Conservation (phyloP, 2,329 filamentous ascomycete species). For the Bertia moriformis region DNA sequence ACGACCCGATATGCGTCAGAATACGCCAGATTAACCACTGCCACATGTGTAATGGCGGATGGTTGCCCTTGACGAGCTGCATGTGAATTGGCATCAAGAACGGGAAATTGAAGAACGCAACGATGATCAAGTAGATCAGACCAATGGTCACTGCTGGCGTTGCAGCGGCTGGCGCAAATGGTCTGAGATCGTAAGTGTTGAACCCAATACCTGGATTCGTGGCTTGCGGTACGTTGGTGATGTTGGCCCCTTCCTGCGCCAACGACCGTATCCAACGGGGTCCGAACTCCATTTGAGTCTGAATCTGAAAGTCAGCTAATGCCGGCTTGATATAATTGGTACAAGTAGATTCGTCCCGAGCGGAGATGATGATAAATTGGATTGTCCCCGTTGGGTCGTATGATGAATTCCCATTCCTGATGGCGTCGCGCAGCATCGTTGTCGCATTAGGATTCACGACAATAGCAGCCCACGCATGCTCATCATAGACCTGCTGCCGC, state of each 20-base stretch:
- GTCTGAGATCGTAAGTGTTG: conserved; percentile 33
- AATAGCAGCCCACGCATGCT: conserved; percentile 43
- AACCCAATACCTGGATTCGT: conserved; percentile 16
- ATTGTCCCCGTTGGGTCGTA: conserved; percentile 46
- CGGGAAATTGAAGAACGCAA: conserved; percentile 51
- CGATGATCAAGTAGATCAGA: conserved; percentile 52
- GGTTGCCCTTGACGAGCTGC: conserved; percentile 37
- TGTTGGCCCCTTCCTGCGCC: conserved; percentile 22
- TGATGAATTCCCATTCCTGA: conserved; percentile 34
- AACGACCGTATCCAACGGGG: conserved; percentile 23
- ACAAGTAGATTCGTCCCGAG: conserved; percentile 39
- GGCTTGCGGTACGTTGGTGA: conserved; percentile 10
- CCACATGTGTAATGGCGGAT: conserved; percentile 39
- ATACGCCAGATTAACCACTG: conserved; percentile 45
- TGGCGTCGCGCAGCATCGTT: conserved; percentile 34
- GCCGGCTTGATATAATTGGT: conserved; percentile 35
- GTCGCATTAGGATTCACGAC: conserved; percentile 50
- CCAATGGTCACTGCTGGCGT: conserved; percentile 46
- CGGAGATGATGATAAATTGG: conserved; percentile 37
- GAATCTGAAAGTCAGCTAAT: conserved; percentile 27
- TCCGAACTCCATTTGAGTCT: conserved; percentile 31
- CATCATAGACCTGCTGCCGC: conserved; percentile 41
- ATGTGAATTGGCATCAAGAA: conserved; percentile 52
- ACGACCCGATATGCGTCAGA: conserved; percentile 36
- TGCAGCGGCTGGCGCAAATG: conserved; percentile 36